A percentile compares a stretch with the other conserved stretches of the same genome.
Evolutionary conservation across 1,284 basidiomycete species (phyloP).

Genomic region (Porodaedalea pini): DNA sequence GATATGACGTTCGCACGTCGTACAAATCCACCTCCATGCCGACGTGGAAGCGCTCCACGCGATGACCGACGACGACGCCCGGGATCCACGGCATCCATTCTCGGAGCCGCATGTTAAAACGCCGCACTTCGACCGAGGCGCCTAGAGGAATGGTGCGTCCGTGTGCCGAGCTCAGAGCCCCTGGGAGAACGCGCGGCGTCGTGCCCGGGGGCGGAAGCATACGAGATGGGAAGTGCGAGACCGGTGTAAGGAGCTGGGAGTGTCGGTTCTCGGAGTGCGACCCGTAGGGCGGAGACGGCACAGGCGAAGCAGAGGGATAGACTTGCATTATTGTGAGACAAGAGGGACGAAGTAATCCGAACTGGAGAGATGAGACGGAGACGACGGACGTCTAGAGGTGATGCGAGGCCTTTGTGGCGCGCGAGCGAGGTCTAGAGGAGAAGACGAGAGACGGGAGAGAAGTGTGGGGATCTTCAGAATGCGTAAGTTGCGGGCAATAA

Average conservation of each 20-base stretch:
- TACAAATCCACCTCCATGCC: slow-evolving; percentile 20
- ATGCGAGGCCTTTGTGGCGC: background rate
- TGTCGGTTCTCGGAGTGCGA: slow-evolving; percentile 16
- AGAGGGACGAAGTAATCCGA: background rate
- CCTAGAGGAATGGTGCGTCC: slow-evolving; percentile 4
- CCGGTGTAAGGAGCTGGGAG: slow-evolving; percentile 19
- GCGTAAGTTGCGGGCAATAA: slow-evolving; percentile 1
- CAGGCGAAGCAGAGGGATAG: slow-evolving; percentile 1
- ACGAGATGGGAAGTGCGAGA: slow-evolving; percentile 21
- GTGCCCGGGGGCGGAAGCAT: slow-evolving; percentile 21
- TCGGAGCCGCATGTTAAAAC: slow-evolving; percentile 17
- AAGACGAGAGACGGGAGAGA: background rate
- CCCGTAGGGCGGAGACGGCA: slow-evolving; percentile 4
- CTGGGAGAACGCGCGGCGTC: slow-evolving; percentile 19
- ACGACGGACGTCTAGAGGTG: background rate
- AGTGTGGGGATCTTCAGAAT: background rate
- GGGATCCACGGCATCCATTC: slow-evolving; percentile 21
- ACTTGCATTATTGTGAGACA: slow-evolving; percentile 5
- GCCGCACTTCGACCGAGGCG: slow-evolving; percentile 18
- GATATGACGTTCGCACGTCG: slow-evolving; percentile 18
- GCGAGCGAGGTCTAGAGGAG: background rate
- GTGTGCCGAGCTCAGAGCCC: background rate
- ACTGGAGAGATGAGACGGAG: background rate
- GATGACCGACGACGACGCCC: slow-evolving; percentile 16
- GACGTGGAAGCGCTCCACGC: slow-evolving; percentile 21